Evolutionary conservation across 306 rosid species (phyloP).

Genomic region (Ceratonia siliqua): DNA sequence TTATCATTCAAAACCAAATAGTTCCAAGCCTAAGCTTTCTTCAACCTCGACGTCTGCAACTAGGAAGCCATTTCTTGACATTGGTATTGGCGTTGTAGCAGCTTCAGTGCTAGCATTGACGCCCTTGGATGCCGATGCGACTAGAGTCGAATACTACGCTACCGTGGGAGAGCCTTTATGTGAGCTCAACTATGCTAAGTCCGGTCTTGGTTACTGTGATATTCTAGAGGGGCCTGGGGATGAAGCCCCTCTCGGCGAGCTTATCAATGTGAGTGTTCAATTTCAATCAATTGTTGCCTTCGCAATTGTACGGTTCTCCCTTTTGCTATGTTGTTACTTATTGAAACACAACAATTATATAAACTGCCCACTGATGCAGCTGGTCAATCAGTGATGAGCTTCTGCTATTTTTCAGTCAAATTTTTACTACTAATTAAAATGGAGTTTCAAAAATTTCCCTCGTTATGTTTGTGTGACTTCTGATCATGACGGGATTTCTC

Average conservation of each 20-base stretch:
- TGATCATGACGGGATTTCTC: too few relatives aligned
- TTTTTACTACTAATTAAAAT: too few relatives aligned
- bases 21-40: conserved; percentile 26
- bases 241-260: conserved; percentile 80
- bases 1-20: conserved; percentile 34
- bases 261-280: conserved; percentile 63
- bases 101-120: conserved; percentile 65
- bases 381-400: too few relatives aligned
- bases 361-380: too few relatives aligned
- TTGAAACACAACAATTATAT: too few relatives aligned
- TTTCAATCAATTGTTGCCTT: not conserved
- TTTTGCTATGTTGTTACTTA: too few relatives aligned
- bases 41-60: conserved; percentile 21
- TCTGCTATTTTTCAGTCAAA: too few relatives aligned
- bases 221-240: conserved; percentile 59
- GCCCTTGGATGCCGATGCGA: conserved; percentile 77
- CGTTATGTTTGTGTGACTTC: too few relatives aligned
- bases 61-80: conserved; percentile 40
- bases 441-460: not conserved
- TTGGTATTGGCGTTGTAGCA: conserved; percentile 68
- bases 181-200: conserved; percentile 64
- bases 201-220: conserved; percentile 92
- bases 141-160: conserved; percentile 89
- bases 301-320: not conserved
- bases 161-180: conserved; percentile 83